Evolutionary conservation across 331 rosid species (phyloP).

Genomic region (Dryas integrifolia): DNA sequence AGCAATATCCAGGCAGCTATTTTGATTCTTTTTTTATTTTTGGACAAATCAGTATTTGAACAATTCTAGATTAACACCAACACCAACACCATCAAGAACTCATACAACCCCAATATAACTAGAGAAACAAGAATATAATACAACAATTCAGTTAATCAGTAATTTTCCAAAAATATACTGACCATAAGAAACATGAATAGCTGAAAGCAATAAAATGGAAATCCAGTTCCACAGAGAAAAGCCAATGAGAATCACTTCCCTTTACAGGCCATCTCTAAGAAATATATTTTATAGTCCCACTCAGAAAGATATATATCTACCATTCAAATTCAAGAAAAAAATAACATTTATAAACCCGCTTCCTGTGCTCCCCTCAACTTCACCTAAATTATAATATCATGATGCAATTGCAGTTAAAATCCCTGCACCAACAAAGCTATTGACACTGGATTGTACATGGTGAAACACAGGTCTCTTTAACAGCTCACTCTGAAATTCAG

Average conservation of each 20-base stretch:
- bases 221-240: background rate
- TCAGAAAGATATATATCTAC: background rate
- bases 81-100: background rate
- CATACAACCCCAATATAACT: background rate
- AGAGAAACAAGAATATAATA: background rate
- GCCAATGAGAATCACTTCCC: background rate
- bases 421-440: background rate
- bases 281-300: background rate
- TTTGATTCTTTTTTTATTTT: background rate
- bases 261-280: background rate
- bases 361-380: background rate
- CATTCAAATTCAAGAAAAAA: background rate
- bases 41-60: background rate
- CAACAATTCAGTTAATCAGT: background rate
- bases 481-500: background rate
- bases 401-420: background rate
- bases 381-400: no score
- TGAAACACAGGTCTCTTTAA: background rate
- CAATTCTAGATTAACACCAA: background rate
- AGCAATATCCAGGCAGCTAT: slow-evolving; percentile 4
- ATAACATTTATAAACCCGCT: background rate
- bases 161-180: background rate
- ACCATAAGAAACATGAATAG: background rate
- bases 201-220: background rate
- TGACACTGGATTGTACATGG: background rate